These are phyloP conservation scores for Grifola frondosa DNA, from an alignment of 1,284 basidiomycete genomes.

Conservation along the genomic window DNA sequence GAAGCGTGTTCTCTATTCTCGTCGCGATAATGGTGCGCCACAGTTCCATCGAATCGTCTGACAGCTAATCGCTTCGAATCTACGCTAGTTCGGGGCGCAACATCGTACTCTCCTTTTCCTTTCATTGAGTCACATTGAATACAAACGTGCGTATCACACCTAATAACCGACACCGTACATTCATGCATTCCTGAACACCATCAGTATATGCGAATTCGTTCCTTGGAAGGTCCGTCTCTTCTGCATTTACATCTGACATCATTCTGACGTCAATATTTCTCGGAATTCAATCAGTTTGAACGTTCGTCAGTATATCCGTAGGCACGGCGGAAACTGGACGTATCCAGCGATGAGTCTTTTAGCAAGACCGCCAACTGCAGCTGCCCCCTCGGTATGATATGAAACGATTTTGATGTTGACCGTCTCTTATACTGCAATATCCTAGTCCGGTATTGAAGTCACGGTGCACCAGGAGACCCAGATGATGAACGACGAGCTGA, in stretches of 20 bases:
- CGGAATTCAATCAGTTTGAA: conserved; percentile 4
- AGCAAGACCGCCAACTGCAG: too few relatives aligned
- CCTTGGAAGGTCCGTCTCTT: conserved; percentile 4
- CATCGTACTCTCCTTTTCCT: conserved; percentile 10
- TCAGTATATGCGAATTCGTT: conserved; percentile 12
- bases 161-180: too few relatives aligned
- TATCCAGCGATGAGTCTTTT: too few relatives aligned
- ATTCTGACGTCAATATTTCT: background rate
- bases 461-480: conserved; percentile 10
- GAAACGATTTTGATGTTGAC: too few relatives aligned
- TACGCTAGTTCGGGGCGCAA: conserved; percentile 4
- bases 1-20: conserved; percentile 4
- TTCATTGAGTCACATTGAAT: conserved; percentile 9
- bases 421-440: too few relatives aligned
- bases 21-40: conserved; percentile 5
- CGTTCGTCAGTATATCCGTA: too few relatives aligned
- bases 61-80: too few relatives aligned
- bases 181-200: background rate
- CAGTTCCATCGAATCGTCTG: too few relatives aligned
- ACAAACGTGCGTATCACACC: conserved; percentile 4
- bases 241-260: too few relatives aligned
- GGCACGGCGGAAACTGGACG: too few relatives aligned
- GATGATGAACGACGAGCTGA: conserved; percentile 9
- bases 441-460: conserved; percentile 3
- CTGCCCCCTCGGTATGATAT: too few relatives aligned